phyloP scores from a whole-genome alignment of 2,329 filamentous ascomycete genomes.

The Cladosporium sp. region DNA sequence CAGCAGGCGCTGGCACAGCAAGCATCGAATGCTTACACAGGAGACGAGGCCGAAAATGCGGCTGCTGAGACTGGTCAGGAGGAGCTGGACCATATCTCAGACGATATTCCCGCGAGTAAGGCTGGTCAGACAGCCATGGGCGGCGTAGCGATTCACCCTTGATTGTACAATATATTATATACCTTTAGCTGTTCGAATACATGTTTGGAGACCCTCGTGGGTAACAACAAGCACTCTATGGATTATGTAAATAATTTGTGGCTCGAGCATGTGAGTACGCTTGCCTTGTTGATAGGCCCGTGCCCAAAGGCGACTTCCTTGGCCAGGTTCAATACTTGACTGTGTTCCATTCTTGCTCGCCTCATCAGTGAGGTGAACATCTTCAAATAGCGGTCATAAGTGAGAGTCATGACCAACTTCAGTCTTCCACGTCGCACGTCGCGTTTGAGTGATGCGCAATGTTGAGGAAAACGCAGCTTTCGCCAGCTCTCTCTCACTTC shows the following conservation, averaged over 20 bases:
- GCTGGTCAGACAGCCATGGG: slow-evolving; percentile 35
- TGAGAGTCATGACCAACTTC: neutral
- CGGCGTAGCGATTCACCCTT: slow-evolving; percentile 35
- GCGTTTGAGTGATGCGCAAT: neutral
- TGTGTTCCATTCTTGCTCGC: neutral
- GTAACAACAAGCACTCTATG: neutral
- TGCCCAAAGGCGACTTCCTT: neutral
- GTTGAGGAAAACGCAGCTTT: neutral
- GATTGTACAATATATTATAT: slow-evolving; percentile 13
- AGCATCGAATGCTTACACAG: slow-evolving; percentile 41
- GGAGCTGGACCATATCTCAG: slow-evolving; percentile 33
- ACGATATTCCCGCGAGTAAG: slow-evolving; percentile 28
- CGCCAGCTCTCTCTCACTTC: neutral
- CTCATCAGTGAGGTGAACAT: too few species aligned
- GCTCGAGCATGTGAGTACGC: neutral
- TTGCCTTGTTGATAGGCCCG: neutral
- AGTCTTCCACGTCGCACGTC: neutral
- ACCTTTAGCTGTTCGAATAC: slow-evolving; percentile 8
- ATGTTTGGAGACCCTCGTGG: neutral
- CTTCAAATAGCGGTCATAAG: too few species aligned
- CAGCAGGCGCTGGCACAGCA: slow-evolving; percentile 46
- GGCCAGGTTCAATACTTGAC: neutral
- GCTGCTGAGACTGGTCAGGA: slow-evolving; percentile 31
- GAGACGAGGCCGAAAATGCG: slow-evolving; percentile 31
- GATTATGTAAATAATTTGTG: neutral